These are phyloP conservation scores for Malus sieversii DNA, from an alignment of 306 rosid genomes.

Conservation along the genomic window DNA sequence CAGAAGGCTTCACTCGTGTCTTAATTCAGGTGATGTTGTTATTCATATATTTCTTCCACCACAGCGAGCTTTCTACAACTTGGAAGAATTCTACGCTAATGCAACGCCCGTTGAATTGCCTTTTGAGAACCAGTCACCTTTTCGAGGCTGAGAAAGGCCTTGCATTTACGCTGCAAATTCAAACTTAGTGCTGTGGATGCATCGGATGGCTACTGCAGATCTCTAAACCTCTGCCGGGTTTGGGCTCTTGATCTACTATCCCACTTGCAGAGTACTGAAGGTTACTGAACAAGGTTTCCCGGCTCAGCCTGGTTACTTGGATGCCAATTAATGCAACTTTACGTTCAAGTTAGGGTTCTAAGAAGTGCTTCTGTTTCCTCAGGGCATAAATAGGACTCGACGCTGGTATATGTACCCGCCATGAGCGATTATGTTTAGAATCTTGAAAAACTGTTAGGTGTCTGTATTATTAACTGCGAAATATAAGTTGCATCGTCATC, in stretches of 20 bases:
- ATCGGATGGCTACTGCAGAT: constrained; percentile 5
- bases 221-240: not conserved
- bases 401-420: not conserved
- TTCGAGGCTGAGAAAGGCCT: constrained; percentile 32
- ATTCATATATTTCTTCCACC: constrained; percentile 89
- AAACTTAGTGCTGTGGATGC: constrained; percentile 1
- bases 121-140: constrained; percentile 70
- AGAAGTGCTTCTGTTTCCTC: not conserved
- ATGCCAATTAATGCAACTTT: not conserved
- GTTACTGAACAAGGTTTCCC: not conserved
- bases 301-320: not conserved
- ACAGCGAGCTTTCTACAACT: constrained; percentile 79
- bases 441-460: not conserved
- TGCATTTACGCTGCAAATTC: not conserved
- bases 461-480: not conserved
- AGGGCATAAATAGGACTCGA: not conserved
- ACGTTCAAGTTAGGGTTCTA: not conserved
- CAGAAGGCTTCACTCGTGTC: not conserved
- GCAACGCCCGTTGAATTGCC: constrained; percentile 77
- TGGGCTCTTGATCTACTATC: not conserved
- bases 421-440: not conserved
- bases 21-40: constrained; percentile 76
- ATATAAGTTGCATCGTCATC: not conserved
- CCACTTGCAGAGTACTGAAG: not conserved
- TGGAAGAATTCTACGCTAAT: constrained; percentile 86